Base-by-base conservation (phyloP, 2,329 filamentous ascomycete species). In the Fusarium solani-melongenae region DNA sequence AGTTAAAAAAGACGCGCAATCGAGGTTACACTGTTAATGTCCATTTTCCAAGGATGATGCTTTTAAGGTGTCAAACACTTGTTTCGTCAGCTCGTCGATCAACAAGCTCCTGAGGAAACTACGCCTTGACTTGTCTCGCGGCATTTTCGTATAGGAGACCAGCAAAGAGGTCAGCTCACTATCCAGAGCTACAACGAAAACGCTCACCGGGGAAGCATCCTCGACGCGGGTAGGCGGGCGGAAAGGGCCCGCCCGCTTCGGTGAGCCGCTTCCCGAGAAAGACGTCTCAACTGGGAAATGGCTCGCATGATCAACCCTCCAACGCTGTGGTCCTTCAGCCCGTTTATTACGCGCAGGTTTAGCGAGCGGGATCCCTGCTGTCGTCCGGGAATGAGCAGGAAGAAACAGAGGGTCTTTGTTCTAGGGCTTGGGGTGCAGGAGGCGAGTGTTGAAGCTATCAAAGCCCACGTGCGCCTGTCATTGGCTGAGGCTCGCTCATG, bases 351-450 rank as follows among this genome's bases (percentile, higher is more conserved):
- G 49, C 34, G 27, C 34, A 36, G 36, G 4, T 34, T 57, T 41
- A 53, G 44, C 44, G 60, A 53, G 46, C 60, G 46, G 46, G 61
- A 46, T 57, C 27, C 38, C 51, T 51, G 51, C 27, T 57, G 61
- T 27, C 49, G 2, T 27, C 27, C 29, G 36, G 61, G 27, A 57
- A 57, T 46, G 61, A 64, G 34, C 49, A 41, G 49, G 36, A 34
- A 5, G 10, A 29, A 15, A 27, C 33, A 22, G 14, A n/a, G 10
- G 12, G 44, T 53, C 59, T 33, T 22, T 34, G 22, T 56, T 63
- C 61, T 46, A 44, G 60, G 12, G 51, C 15, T 57, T 20, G 49
- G 34, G 41, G 60, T 31, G 60, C 60, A 36, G 15, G 7, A 46
- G 14, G 46, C 24, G 20, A 29, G 46, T 17, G 20, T 44, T 57